phyloP scores from a whole-genome alignment of 2,329 filamentous ascomycete species.

The Aspergillaceae sp. region DNA sequence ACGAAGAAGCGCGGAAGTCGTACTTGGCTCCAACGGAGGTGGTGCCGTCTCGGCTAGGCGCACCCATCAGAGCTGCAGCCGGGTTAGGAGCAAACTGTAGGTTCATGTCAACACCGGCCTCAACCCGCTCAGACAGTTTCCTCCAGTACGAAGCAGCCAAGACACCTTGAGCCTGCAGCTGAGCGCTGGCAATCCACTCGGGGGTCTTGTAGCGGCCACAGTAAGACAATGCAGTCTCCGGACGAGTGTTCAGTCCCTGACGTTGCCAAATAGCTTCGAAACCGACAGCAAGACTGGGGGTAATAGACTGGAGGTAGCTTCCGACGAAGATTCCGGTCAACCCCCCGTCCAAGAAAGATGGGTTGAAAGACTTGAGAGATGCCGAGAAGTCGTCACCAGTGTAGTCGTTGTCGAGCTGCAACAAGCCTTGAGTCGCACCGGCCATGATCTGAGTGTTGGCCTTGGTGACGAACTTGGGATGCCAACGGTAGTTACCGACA shows the following conservation, averaged over 20 bases:
- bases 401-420: slow-evolving; percentile 94
- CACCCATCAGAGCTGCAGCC: slow-evolving; percentile 64
- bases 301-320: slow-evolving; percentile 90
- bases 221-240: slow-evolving; percentile 87
- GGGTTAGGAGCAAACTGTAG: slow-evolving; percentile 65
- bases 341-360: slow-evolving; percentile 84
- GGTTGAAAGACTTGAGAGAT: slow-evolving; percentile 88
- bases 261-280: slow-evolving; percentile 93
- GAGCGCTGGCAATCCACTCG: slow-evolving; percentile 88
- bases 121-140: slow-evolving; percentile 83
- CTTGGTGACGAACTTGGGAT: slow-evolving; percentile 71
- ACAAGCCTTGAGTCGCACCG: slow-evolving; percentile 70
- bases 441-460: slow-evolving; percentile 76
- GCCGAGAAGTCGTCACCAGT: slow-evolving; percentile 87
- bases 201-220: slow-evolving; percentile 80
- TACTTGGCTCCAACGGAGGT: slow-evolving; percentile 95
- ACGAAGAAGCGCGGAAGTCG: slow-evolving; percentile 91
- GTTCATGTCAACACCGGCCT: slow-evolving; percentile 91
- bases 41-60: slow-evolving; percentile 72
- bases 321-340: slow-evolving; percentile 92
- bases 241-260: slow-evolving; percentile 69
- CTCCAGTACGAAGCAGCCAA: slow-evolving; percentile 92
- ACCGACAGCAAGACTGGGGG: slow-evolving; percentile 75
- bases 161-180: slow-evolving; percentile 79
- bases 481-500: slow-evolving; percentile 91